Conservation (phyloP, 768 basidiomycete species). For the Termitomyces sp. region DNA sequence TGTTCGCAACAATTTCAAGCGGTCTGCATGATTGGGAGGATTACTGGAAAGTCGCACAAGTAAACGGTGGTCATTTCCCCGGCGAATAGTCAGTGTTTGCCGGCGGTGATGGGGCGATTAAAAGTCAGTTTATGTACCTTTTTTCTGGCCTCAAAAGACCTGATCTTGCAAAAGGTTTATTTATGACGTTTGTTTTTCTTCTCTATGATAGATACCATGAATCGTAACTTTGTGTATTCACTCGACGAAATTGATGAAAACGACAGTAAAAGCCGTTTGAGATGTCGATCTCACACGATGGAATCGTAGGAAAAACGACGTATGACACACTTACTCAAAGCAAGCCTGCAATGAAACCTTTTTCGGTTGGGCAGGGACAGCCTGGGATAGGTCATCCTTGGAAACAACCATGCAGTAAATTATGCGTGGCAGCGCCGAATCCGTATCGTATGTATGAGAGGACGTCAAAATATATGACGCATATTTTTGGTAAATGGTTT, state of each 20-base stretch:
- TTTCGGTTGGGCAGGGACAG: background rate
- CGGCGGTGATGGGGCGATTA: background rate
- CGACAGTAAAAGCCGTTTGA: background rate
- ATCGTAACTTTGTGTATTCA: background rate
- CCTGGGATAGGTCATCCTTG: background rate
- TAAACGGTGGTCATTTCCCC: slow-evolving; percentile 14
- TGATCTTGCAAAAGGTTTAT: background rate
- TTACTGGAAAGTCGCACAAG: slow-evolving; percentile 14
- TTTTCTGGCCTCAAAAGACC: background rate
- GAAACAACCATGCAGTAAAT: background rate
- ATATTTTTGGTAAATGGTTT: background rate
- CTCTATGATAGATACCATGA: background rate
- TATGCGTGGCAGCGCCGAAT: background rate
- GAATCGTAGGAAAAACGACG: background rate
- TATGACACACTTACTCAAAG: background rate
- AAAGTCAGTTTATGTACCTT: background rate
- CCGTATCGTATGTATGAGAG: background rate
- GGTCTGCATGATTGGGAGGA: slow-evolving; percentile 13
- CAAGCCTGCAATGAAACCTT: background rate
- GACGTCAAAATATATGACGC: background rate
- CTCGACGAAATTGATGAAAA: background rate
- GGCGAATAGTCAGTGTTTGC: slow-evolving; percentile 5
- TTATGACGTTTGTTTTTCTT: background rate
- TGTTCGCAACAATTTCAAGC: slow-evolving; percentile 10
- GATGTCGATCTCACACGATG: background rate